Percentiles rank a stretch among this genome's conserved stretches.
phyloP scores from a whole-genome alignment of 2,329 filamentous ascomycete genomes.

The Sphaerulina musiva region DNA sequence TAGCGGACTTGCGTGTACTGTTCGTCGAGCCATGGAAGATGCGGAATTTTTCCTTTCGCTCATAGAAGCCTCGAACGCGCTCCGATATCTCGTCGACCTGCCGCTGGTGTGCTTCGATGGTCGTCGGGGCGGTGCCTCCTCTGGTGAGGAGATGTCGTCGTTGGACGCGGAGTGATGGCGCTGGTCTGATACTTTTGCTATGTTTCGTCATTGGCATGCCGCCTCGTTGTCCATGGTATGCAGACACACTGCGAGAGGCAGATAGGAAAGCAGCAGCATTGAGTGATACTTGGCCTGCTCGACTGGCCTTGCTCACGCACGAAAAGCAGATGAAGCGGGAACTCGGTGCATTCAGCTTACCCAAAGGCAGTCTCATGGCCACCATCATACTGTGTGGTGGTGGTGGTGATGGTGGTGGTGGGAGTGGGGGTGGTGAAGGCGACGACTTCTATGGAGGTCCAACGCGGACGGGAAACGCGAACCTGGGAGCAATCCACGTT shows the following conservation, averaged over 20 bases:
- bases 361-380: neutral
- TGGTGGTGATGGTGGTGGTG: neutral
- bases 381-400: neutral
- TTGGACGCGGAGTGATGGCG: neutral
- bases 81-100: constrained; percentile 43
- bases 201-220: neutral
- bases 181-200: neutral
- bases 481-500: too few relatives aligned
- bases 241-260: constrained; percentile 4
- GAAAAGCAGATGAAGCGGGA: constrained; percentile 6
- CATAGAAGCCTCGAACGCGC: constrained; percentile 46
- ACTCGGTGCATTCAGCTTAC: neutral
- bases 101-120: constrained; percentile 17
- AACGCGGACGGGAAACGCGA: too few relatives aligned
- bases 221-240: neutral
- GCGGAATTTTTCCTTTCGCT: constrained; percentile 56
- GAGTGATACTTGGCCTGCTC: constrained; percentile 9
- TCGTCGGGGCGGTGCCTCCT: constrained; percentile 21
- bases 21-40: constrained; percentile 73
- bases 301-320: constrained; percentile 4
- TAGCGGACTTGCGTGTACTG: constrained; percentile 55
- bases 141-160: constrained; percentile 9
- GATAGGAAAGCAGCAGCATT: constrained; percentile 8
- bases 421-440: too few relatives aligned
- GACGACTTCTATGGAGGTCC: too few relatives aligned